Base-by-base conservation (phyloP, 2,329 filamentous ascomycete genomes). In the Cercospora berteroae region DNA sequence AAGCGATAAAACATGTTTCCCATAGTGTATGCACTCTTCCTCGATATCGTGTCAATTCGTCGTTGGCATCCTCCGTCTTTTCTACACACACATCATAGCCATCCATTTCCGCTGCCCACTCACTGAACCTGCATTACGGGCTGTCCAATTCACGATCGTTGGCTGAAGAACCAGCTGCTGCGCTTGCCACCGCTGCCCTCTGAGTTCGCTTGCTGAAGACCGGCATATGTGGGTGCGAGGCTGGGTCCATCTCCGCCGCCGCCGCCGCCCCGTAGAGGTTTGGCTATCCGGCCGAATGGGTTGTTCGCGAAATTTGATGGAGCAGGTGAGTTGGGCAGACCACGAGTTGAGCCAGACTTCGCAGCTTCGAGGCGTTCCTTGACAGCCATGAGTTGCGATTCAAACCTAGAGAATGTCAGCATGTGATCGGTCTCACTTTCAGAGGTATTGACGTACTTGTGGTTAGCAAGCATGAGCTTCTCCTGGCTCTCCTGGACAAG, bases 301-400 rank as follows among this genome's bases (percentile, higher is more conserved):
- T 96, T 94, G 75, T 88, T 88, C 60, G 86, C 87, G 36, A 81
- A 81, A 60, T 77, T 78, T 69, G 68, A 61, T 3, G 70, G 69
- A 80, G 69, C 81, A 64, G 69, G 72, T 6, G 87, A 84, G 58
- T 88, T 87, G 72, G 88, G 87, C 64, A 97, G 87, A 63, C 92
- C 93, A 72, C 93, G 90, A 10, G 94, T 97, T 72, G 91, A 95
- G 75, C 94, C 93, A 59, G 90, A 88, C 82, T 98, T 99, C 79
- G 94, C 95, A 62, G 93, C 91, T 82, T 99, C 95, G 72, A 99
- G 90, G 70, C 95, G 92, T 80, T 99, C 95, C 85, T 98, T 99
- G 81, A 99, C 95, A 61, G 94, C 93, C 52, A 93, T 91, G 78
- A 99, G 91, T 82, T 99, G 95, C 42, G 92, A 90, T 84, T 99